These are phyloP conservation scores for Termitomyces sp. DNA, from an alignment of 768 basidiomycete genomes.

Conservation along the genomic window DNA sequence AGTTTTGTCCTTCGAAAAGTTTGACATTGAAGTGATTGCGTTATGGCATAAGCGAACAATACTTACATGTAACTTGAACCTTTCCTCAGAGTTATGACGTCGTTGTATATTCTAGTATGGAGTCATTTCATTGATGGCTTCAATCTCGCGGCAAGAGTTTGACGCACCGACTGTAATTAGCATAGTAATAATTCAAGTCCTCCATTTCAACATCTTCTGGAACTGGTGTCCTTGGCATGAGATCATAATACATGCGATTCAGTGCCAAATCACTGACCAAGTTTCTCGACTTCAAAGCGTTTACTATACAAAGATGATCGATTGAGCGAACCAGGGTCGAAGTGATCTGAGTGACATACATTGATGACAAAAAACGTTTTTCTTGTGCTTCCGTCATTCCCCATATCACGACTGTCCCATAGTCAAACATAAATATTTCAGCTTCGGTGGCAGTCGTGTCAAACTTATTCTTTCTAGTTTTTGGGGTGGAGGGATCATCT, in stretches of 20 bases:
- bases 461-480: conserved; percentile 65
- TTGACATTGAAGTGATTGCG: neutral
- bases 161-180: conserved; percentile 88
- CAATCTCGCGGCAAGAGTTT: neutral
- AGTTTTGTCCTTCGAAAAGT: conserved; percentile 78
- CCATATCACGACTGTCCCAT: conserved; percentile 96
- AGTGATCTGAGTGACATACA: conserved; percentile 52
- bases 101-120: conserved; percentile 88
- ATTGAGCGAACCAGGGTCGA: conserved; percentile 10
- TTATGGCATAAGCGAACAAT: conserved; percentile 8
- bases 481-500: conserved; percentile 32
- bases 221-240: conserved; percentile 37
- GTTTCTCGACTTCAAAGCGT: conserved; percentile 89
- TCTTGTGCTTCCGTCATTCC: conserved; percentile 96
- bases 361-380: conserved; percentile 82
- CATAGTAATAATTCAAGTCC: conserved; percentile 95
- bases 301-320: conserved; percentile 53
- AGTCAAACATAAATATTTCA: conserved; percentile 92
- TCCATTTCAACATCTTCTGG: conserved; percentile 94
- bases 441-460: conserved; percentile 65
- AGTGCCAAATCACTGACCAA: conserved; percentile 46
- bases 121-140: conserved; percentile 7
- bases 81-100: conserved; percentile 92
- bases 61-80: conserved; percentile 94
- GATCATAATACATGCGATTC: conserved; percentile 10